phyloP scores from a whole-genome alignment of 1,284 basidiomycete genomes.

The Malassezia japonica region DNA sequence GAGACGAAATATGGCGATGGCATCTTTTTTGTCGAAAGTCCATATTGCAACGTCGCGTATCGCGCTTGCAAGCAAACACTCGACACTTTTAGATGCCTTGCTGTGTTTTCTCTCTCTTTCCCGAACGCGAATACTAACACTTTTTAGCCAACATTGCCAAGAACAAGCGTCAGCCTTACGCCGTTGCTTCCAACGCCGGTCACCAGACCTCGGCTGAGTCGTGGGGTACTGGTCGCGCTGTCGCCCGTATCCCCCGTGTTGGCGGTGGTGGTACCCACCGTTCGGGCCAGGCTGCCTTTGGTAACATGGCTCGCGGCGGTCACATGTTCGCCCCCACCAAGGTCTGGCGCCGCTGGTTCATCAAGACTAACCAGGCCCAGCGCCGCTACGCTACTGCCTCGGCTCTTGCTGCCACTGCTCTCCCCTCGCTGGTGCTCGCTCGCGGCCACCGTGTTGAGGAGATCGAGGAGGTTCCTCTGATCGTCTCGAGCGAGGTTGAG shows the following conservation, averaged over 20 bases:
- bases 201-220: constrained; percentile 98
- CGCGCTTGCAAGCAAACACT: no score
- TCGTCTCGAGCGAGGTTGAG: constrained; percentile 71
- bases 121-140: constrained; percentile 14
- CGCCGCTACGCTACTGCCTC: constrained; percentile 96
- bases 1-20: neutral
- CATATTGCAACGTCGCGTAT: no score
- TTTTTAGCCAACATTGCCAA: constrained; percentile 85
- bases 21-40: no score
- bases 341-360: constrained; percentile 99
- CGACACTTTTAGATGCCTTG: no score
- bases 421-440: constrained; percentile 95
- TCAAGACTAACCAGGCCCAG: constrained; percentile 99
- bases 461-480: constrained; percentile 92
- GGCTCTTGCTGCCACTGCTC: constrained; percentile 90
- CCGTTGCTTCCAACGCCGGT: constrained; percentile 93
- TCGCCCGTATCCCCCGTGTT: constrained; percentile 99
- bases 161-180: constrained; percentile 96
- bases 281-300: constrained; percentile 94
- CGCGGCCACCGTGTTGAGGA: constrained; percentile 98
- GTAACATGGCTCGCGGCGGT: constrained; percentile 63
- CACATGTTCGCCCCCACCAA: constrained; percentile 99
- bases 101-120: no score
- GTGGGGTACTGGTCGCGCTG: constrained; percentile 99
- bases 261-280: constrained; percentile 97